A percentile compares a stretch with the other conserved stretches of the same genome.
Evolutionary conservation across 371 early-diverging fungal species (phyloP).

Genomic region (Encephalitozoon cuniculi): DNA sequence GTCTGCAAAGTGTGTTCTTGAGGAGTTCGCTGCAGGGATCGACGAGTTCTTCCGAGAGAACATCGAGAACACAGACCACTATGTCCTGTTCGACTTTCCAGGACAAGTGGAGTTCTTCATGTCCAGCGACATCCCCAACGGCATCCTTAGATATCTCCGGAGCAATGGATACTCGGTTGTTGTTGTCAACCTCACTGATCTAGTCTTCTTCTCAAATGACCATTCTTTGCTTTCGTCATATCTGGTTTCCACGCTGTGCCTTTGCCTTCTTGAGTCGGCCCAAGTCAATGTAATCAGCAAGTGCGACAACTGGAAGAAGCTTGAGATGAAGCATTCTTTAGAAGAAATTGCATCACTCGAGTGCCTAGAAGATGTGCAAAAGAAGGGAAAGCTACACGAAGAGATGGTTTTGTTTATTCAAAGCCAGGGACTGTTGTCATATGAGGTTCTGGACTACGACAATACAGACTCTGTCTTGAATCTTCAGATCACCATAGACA

Average conservation of each 20-base stretch:
- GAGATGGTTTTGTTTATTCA: conserved; percentile 1
- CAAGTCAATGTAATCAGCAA: conserved; percentile 38
- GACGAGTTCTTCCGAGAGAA: conserved; percentile 21
- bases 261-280: conserved; percentile 29
- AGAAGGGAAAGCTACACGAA: background rate
- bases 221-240: conserved; percentile 34
- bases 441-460: conserved; percentile 41
- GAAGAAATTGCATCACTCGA: background rate
- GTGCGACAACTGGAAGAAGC: conserved; percentile 35
- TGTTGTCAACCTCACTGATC: conserved; percentile 36
- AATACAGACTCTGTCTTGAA: conserved; percentile 15
- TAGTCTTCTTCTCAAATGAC: conserved; percentile 22
- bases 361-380: background rate
- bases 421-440: conserved; percentile 17
- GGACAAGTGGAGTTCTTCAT: conserved; percentile 50
- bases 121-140: background rate
- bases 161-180: conserved; percentile 25
- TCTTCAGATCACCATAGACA: conserved; percentile 39
- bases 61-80: conserved; percentile 14
- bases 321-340: background rate
- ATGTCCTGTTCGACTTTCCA: conserved; percentile 45
- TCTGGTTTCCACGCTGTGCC: conserved; percentile 22
- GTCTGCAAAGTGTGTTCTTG: conserved; percentile 29
- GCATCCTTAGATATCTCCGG: background rate
- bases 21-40: conserved; percentile 12